Percentiles rank a stretch among this genome's conserved stretches.
These are phyloP conservation scores for Xylariales sp. DNA, from an alignment of 2,329 filamentous ascomycete genomes.

Conservation along the genomic window DNA sequence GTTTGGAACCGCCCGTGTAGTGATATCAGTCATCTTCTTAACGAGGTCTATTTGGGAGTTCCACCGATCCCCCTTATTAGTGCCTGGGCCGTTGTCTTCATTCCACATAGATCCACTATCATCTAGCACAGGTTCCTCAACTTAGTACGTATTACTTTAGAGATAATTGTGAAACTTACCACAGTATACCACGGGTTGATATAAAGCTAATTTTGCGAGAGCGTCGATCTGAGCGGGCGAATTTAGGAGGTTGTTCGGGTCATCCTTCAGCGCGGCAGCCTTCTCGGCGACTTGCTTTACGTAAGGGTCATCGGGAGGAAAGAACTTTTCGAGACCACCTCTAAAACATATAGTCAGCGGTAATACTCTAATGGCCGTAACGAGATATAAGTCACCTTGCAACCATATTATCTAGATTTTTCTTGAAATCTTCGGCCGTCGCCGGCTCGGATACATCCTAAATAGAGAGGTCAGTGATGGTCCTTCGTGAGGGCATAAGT, in stretches of 20 bases:
- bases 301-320: conserved; percentile 32
- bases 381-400: neutral
- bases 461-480: neutral
- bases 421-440: conserved; percentile 29
- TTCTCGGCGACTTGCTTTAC: conserved; percentile 35
- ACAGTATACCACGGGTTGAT: conserved; percentile 38
- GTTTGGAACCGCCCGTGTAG: conserved; percentile 32
- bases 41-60: conserved; percentile 31
- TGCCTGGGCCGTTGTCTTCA: conserved; percentile 30
- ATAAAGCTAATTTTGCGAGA: conserved; percentile 38
- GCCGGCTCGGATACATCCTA: conserved; percentile 33
- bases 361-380: neutral
- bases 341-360: conserved; percentile 9
- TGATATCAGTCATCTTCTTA: conserved; percentile 34
- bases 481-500: neutral
- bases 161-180: conserved; percentile 27
- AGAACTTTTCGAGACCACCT: conserved; percentile 35
- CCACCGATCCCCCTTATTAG: conserved; percentile 35
- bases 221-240: conserved; percentile 36
- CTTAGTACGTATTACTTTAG: neutral
- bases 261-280: conserved; percentile 31
- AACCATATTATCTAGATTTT: conserved; percentile 32
- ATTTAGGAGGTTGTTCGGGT: conserved; percentile 35
- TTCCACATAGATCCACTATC: conserved; percentile 39
- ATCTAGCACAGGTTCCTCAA: conserved; percentile 16